These are phyloP conservation scores for baker's yeast (Saccharomyces cerevisiae) DNA, from an alignment of 805 yeast species.

Conservation along the genomic window DNA sequence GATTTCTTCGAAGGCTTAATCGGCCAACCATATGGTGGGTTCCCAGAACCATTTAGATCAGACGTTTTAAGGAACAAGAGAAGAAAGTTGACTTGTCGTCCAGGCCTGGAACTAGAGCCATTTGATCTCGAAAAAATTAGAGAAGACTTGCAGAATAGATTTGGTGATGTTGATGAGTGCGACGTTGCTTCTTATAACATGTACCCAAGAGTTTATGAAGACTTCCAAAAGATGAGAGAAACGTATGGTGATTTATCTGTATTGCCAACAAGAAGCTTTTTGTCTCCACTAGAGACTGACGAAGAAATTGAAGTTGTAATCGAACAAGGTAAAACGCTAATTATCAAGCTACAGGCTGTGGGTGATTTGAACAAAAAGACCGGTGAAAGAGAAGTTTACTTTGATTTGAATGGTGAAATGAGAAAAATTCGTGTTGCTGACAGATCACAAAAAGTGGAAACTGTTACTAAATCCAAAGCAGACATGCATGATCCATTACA, in stretches of 20 bases:
- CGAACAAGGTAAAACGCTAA: constrained; percentile 88
- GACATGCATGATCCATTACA: constrained; percentile 77
- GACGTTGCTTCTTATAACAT: constrained; percentile 92
- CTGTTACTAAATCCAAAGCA: constrained; percentile 80
- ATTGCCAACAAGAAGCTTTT: constrained; percentile 81
- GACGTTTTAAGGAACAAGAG: constrained; percentile 85
- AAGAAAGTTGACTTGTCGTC: constrained; percentile 76
- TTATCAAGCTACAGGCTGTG: constrained; percentile 81
- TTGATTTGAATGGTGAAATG: constrained; percentile 95
- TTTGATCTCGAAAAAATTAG: constrained; percentile 63
- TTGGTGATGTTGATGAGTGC: constrained; percentile 66
- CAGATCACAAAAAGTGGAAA: constrained; percentile 73
- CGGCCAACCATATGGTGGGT: constrained; percentile 98
- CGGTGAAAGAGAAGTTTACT: constrained; percentile 90
- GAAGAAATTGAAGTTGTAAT: constrained; percentile 83
- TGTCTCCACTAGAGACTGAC: constrained; percentile 75
- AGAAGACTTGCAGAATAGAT: constrained; percentile 64
- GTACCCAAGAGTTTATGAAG: constrained; percentile 96
- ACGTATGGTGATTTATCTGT: constrained; percentile 87
- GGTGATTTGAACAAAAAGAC: constrained; percentile 78
- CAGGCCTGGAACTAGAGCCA: constrained; percentile 82
- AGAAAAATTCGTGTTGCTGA: constrained; percentile 89
- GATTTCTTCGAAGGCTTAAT: constrained; percentile 97
- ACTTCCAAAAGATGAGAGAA: constrained; percentile 60
- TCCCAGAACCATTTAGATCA: constrained; percentile 96